A percentile compares a stretch with the other conserved stretches of the same genome.
Conservation (phyloP, 331 rosid genomes). For the Pyrus hybrid region DNA sequence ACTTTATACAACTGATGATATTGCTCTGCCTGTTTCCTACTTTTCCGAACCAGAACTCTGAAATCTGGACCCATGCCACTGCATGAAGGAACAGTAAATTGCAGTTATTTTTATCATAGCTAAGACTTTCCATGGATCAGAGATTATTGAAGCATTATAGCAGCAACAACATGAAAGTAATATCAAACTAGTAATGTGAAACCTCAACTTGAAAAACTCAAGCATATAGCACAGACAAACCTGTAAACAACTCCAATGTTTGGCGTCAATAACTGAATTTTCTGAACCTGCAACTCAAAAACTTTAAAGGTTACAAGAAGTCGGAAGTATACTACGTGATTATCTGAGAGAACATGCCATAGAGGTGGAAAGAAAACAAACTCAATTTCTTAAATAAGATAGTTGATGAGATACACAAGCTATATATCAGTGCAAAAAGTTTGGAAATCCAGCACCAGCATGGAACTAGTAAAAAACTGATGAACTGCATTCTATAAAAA, state of each 20-base stretch:
- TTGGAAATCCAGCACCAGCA: background rate
- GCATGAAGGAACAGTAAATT: slow-evolving; percentile 10
- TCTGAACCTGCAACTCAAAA: slow-evolving; percentile 52
- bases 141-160: background rate
- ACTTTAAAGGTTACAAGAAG: background rate
- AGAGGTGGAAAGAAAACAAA: background rate
- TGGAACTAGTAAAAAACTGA: no score
- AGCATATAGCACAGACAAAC: slow-evolving; percentile 19
- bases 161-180: background rate
- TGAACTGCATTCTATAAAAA: background rate
- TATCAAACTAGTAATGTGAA: background rate
- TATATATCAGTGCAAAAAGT: background rate
- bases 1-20: slow-evolving; percentile 83
- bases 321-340: background rate
- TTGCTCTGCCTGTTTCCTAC: slow-evolving; percentile 95
- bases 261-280: slow-evolving; percentile 66
- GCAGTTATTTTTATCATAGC: background rate
- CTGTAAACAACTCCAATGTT: slow-evolving; percentile 79
- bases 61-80: slow-evolving; percentile 99
- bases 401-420: background rate
- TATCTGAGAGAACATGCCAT: background rate
- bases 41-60: slow-evolving; percentile 78
- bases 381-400: background rate
- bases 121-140: background rate
- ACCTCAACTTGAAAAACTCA: background rate